Evolutionary conservation across 495 filamentous ascomycete species (phyloP), one percentile per base, ranked within the genome.

Genomic region (Penicillium turbatum): DNA sequence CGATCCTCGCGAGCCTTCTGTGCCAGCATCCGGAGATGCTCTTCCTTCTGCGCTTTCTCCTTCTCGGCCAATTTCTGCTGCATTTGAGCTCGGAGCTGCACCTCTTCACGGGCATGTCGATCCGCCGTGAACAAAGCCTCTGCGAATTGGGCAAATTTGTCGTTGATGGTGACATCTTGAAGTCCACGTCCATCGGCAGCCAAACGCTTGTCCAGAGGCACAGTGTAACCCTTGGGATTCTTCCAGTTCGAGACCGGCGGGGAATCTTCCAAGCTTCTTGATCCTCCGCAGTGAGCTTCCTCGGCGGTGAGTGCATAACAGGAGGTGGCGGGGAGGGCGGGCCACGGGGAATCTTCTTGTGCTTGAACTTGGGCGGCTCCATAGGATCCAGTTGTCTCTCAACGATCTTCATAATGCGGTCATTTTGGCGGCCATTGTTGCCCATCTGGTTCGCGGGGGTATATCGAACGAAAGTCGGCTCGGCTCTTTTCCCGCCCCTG

Each of bases 211-310:
- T 97, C 95, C 19, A 99, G 73, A 3, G 93, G 90, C 2, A 99
- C 90, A 0, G 93, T 99, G 61, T 96, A 99, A 64, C 93, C 93
- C 73, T 96, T 97, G 0, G 92, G 89, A 63, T 99, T 99, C 81
- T 99, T 99, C 93, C 93, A 99, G 67, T 97, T 96, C 13, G 89
- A 95, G 2, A 99, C 87, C 0, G 95, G 87, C 0, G 93, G 92
- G 1, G 91, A 31, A 98, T 95, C 55, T 85, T 89, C 93, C 93
- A 98, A 12, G 86, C 88, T 69, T 97, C 93, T 72, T 97, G 95
- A 60, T 99, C 93, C 67, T 92, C 92, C 10, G 93, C 93, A 0
- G 95, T 97, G 21, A 98, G 80, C 68, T 97, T 97, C 54, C 93
- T 77, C 2, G 93, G 92, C 16, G 93, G 93, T 4, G 90, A 96